Conservation (phyloP, 176 grass and related monocot genomes). For the Hsuehochloa calcarea region DNA sequence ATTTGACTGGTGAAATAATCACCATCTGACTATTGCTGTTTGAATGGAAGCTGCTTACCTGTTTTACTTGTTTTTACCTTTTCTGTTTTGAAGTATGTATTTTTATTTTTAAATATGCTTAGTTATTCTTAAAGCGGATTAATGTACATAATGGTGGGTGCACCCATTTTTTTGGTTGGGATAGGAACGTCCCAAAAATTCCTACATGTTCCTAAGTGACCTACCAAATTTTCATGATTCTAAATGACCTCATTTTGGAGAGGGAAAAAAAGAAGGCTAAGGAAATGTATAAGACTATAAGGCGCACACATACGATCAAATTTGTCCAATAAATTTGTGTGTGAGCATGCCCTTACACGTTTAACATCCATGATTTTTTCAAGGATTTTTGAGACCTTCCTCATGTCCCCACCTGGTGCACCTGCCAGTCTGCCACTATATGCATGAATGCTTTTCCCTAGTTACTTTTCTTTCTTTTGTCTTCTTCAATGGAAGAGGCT, state of each 20-base stretch:
- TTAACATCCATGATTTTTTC: not conserved
- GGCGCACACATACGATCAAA: not conserved
- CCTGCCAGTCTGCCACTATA: not conserved
- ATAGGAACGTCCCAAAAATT: not conserved
- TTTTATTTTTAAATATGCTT: not conserved
- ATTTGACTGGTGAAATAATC: constrained; percentile 28
- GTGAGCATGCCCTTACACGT: not conserved
- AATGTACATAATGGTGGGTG: not conserved
- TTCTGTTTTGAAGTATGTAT: not conserved
- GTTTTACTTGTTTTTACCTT: not conserved
- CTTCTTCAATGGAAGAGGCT: not conserved
- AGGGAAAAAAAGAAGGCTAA: not conserved
- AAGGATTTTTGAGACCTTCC: not conserved
- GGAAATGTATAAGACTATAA: not conserved
- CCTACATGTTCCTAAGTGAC: not conserved
- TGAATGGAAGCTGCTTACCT: not conserved
- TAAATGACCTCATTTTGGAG: not conserved
- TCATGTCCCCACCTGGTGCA: not conserved
- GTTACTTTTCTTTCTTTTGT: not conserved
- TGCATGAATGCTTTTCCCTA: not conserved
- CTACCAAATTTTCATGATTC: not conserved
- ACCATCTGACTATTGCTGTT: not conserved
- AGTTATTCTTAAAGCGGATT: not conserved
- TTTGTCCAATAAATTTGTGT: not conserved
- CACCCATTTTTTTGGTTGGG: not conserved